phyloP scores from a whole-genome alignment of 2,329 filamentous ascomycete species.

The Monilinia fructigena region DNA sequence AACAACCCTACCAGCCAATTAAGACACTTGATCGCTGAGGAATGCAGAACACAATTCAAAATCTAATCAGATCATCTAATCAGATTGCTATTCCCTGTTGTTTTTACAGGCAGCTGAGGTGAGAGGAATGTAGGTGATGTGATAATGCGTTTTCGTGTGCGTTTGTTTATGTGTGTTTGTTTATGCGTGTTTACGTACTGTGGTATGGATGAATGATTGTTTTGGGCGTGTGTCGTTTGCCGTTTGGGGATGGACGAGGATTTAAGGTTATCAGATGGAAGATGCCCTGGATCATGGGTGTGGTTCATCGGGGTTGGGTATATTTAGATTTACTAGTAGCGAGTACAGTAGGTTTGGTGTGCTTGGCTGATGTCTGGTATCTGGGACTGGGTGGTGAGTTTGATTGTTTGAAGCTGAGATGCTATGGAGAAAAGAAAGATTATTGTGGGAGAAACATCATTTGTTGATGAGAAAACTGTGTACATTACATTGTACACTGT shows the following conservation, averaged over 20 bases:
- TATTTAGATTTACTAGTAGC: neutral
- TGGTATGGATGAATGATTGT: neutral
- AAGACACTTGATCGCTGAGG: too few relatives aligned
- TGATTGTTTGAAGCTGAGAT: neutral
- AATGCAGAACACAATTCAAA: too few relatives aligned
- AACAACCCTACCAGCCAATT: too few relatives aligned
- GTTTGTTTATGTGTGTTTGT: too few relatives aligned
- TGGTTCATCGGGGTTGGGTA: neutral
- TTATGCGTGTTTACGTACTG: neutral
- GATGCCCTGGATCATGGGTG: neutral
- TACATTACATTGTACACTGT: neutral
- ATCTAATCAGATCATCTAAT: constrained; percentile 9
- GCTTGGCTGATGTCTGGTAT: too few relatives aligned
- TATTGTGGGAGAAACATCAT: too few relatives aligned
- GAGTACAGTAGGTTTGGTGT: too few relatives aligned
- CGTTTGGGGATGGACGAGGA: neutral
- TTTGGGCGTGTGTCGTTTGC: neutral
- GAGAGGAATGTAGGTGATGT: too few relatives aligned
- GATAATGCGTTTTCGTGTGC: too few relatives aligned
- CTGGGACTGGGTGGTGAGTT: neutral
- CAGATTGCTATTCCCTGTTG: neutral
- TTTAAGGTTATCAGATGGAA: constrained; percentile 17
- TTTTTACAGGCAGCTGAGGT: too few relatives aligned
- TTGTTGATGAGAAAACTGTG: neutral
- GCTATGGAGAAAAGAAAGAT: too few relatives aligned